Evolutionary conservation across 2,329 filamentous ascomycete genomes (phyloP).

Genomic region (Aspergillus proliferans): DNA sequence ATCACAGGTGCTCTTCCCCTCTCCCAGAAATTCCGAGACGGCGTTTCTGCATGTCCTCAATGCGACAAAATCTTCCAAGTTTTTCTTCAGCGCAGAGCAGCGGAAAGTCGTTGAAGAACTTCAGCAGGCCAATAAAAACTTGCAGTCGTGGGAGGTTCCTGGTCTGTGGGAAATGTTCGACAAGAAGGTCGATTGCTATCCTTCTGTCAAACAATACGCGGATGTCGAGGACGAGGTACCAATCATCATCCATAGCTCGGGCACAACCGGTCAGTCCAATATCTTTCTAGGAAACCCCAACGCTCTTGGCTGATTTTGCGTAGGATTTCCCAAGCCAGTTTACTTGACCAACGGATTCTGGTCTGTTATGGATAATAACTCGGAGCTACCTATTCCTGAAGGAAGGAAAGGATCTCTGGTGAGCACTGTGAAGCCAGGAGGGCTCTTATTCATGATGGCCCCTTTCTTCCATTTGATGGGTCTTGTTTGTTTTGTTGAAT

Average conservation of each 20-base stretch:
- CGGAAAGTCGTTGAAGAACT: too few relatives aligned
- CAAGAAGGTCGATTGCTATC: slow-evolving; percentile 2
- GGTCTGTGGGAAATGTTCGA: slow-evolving; percentile 10
- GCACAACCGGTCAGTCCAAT: slow-evolving; percentile 25
- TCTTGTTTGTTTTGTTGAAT: slow-evolving; percentile 8
- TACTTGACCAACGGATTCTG: slow-evolving; percentile 23
- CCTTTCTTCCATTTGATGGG: slow-evolving; percentile 27
- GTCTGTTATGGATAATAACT: slow-evolving; percentile 7
- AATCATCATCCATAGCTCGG: slow-evolving; percentile 33
- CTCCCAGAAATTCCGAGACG: too few relatives aligned
- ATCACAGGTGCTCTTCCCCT: too few relatives aligned
- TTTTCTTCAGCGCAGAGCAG: too few relatives aligned
- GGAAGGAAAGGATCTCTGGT: slow-evolving; percentile 10
- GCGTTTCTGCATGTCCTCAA: too few relatives aligned
- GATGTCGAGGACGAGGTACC: slow-evolving; percentile 19
- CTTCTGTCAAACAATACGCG: slow-evolving; percentile 7
- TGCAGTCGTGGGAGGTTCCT: slow-evolving; percentile 9
- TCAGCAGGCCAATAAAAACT: background rate
- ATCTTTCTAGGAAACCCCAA: background rate
- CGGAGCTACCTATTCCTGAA: slow-evolving; percentile 8
- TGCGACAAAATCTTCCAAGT: too few relatives aligned
- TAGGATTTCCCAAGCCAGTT: slow-evolving; percentile 27
- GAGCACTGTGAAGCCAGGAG: slow-evolving; percentile 4
- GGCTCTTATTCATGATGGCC: slow-evolving; percentile 13
- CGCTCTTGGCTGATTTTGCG: slow-evolving; percentile 14